These are phyloP conservation scores for Paraleonurus japonicus DNA, from an alignment of 257 asterid genomes.

Conservation along the genomic window DNA sequence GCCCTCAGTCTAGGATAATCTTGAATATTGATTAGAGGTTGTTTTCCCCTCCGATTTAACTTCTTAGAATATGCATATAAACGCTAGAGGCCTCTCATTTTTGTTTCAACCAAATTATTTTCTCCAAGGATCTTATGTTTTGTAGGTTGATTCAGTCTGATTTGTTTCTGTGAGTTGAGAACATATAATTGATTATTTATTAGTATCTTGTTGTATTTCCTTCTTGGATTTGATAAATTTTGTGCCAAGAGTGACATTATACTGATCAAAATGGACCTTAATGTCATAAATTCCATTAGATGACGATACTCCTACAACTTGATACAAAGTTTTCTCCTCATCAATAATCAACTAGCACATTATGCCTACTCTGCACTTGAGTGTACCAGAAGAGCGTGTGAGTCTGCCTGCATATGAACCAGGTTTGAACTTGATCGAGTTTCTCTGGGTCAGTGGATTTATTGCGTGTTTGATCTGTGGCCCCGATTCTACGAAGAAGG, in stretches of 20 bases:
- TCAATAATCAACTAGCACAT: conserved; percentile 30
- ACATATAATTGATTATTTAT: neutral
- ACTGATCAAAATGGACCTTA: neutral
- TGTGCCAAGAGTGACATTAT: neutral
- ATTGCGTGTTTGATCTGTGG: conserved; percentile 27
- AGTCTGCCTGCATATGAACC: conserved; percentile 66
- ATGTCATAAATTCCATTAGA: neutral
- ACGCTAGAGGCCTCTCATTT: neutral
- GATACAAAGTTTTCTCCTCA: neutral
- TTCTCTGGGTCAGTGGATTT: conserved; percentile 27
- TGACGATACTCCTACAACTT: neutral
- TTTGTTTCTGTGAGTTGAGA: neutral
- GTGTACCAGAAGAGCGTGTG: conserved; percentile 62
- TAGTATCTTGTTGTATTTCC: neutral
- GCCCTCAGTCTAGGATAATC: conserved; percentile 5
- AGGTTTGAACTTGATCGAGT: conserved; percentile 42
- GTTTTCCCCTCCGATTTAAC: neutral
- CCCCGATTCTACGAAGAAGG: conserved; percentile 66
- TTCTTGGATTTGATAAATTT: neutral
- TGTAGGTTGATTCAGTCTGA: neutral
- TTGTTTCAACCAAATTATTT: neutral
- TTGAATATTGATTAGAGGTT: conserved; percentile 18
- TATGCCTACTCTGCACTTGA: conserved; percentile 43
- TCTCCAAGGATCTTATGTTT: neutral
- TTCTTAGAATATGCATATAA: neutral